These are phyloP conservation scores for Phialophora macrospora DNA, from an alignment of 2,329 filamentous ascomycete genomes.

Conservation along the genomic window DNA sequence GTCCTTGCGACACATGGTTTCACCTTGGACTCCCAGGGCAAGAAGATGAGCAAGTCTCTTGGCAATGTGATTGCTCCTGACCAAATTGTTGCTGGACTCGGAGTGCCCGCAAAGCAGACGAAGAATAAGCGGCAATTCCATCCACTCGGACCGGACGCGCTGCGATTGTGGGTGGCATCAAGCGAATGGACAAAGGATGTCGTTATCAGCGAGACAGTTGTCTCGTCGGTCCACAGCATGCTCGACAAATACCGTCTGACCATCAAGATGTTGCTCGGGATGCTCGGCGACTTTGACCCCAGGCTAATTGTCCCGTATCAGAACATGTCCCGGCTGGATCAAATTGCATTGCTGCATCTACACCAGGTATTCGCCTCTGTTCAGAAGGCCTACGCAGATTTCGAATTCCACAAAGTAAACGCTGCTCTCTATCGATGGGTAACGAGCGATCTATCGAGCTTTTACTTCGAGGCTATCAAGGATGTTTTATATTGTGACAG, in stretches of 20 bases:
- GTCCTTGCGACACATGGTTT: conserved; percentile 95
- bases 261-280: conserved; percentile 87
- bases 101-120: conserved; percentile 54
- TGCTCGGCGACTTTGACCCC: conserved; percentile 63
- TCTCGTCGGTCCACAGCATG: conserved; percentile 75
- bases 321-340: conserved; percentile 60
- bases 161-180: conserved; percentile 88
- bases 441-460: conserved; percentile 80
- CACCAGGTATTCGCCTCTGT: conserved; percentile 68
- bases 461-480: conserved; percentile 92
- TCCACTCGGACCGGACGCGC: conserved; percentile 78
- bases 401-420: conserved; percentile 82
- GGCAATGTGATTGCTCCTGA: conserved; percentile 83
- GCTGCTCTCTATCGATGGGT: conserved; percentile 79
- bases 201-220: conserved; percentile 74
- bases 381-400: conserved; percentile 66
- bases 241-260: conserved; percentile 88
- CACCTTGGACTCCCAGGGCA: conserved; percentile 83
- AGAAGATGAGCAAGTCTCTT: conserved; percentile 98
- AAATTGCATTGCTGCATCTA: conserved; percentile 78
- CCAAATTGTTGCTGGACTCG: conserved; percentile 81
- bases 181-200: conserved; percentile 92
- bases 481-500: conserved; percentile 87
- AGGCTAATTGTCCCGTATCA: conserved; percentile 47
- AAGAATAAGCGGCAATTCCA: conserved; percentile 61